Conservation (phyloP, 257 asterid species). For the Linaria vulgaris region DNA sequence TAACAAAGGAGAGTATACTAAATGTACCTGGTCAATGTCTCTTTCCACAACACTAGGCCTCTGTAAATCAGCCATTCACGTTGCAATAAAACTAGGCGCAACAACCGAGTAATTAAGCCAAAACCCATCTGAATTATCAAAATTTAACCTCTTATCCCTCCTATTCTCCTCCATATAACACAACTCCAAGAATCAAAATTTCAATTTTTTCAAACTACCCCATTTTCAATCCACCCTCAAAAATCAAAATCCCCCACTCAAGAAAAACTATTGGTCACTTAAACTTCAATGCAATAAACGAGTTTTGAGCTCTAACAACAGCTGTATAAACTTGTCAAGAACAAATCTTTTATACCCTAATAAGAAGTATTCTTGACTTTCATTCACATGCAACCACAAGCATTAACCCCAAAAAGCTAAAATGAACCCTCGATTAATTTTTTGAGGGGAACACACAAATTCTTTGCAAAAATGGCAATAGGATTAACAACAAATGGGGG, state of each 20-base stretch:
- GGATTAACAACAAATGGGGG: conserved; percentile 14
- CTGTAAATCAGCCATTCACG: conserved; percentile 93
- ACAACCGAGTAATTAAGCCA: conserved; percentile 45
- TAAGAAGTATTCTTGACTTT: conserved; percentile 20
- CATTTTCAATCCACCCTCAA: conserved; percentile 29
- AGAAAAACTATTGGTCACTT: conserved; percentile 24
- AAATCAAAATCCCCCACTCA: conserved; percentile 27
- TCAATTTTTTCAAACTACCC: conserved; percentile 42
- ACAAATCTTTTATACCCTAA: conserved; percentile 26
- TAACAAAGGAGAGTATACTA: conserved; percentile 1
- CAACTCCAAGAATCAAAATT: conserved; percentile 29
- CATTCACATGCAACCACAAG: conserved; percentile 33
- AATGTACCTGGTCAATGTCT: conserved; percentile 78
- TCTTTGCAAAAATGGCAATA: conserved; percentile 24
- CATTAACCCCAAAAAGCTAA: conserved; percentile 17
- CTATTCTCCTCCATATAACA: conserved; percentile 50
- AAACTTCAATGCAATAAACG: conserved; percentile 11
- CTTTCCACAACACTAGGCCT: conserved; percentile 70
- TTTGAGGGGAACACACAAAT: conserved; percentile 17
- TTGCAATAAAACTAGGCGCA: conserved; percentile 48
- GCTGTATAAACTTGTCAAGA: conserved; percentile 28
- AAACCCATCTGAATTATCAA: conserved; percentile 74
- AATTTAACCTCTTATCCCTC: conserved; percentile 28
- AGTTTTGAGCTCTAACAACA: conserved; percentile 28
- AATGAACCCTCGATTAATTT: conserved; percentile 5